Conservation (phyloP, 495 filamentous ascomycete genomes). For the Xylaria castorea region DNA sequence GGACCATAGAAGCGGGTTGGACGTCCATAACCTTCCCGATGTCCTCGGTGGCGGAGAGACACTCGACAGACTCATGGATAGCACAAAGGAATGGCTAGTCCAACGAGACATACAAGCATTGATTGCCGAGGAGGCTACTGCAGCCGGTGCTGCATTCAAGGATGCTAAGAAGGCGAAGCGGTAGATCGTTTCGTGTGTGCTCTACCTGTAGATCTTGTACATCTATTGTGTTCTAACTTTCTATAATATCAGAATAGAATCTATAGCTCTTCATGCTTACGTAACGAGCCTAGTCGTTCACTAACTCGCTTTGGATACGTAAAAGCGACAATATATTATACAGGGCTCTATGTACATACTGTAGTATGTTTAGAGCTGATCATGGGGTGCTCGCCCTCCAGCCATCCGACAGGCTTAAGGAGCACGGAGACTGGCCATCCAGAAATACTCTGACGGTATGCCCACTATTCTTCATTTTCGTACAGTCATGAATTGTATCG, state of each 20-base stretch:
- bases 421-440: not conserved
- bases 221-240: not conserved
- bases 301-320: not conserved
- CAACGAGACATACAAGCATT: slow-evolving; percentile 78
- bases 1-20: slow-evolving; percentile 87
- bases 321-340: not conserved
- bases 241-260: slow-evolving; percentile 19
- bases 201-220: slow-evolving; percentile 14
- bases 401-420: not conserved
- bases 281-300: not conserved
- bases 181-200: slow-evolving; percentile 28
- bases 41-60: slow-evolving; percentile 75
- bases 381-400: not conserved
- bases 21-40: slow-evolving; percentile 80
- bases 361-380: not conserved
- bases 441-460: not conserved
- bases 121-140: slow-evolving; percentile 53
- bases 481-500: not conserved
- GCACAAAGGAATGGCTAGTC: slow-evolving; percentile 78
- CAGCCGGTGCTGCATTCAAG: slow-evolving; percentile 31
- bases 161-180: slow-evolving; percentile 41
- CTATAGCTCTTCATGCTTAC: not conserved
- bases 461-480: not conserved
- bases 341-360: not conserved
- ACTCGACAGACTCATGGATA: slow-evolving; percentile 80